These are phyloP conservation scores for Talaromyces sp. DNA, from an alignment of 2,329 filamentous ascomycete genomes.

Conservation along the genomic window DNA sequence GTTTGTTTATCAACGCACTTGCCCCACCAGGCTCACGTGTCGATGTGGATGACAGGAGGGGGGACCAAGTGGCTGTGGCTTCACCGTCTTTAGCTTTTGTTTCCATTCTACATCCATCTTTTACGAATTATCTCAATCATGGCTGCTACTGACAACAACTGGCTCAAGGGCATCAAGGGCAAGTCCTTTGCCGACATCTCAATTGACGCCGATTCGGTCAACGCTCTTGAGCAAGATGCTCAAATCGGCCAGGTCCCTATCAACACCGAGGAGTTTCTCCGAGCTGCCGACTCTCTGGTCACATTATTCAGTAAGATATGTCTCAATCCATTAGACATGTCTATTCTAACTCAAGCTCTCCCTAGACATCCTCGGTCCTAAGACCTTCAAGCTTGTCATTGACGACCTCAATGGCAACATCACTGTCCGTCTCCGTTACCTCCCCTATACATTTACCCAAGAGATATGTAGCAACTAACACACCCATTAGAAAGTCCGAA, in stretches of 20 bases:
- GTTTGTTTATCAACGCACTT: background rate
- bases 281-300: constrained; percentile 83
- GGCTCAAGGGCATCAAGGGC: constrained; percentile 80
- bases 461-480: constrained; percentile 11
- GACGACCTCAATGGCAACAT: constrained; percentile 88
- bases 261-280: constrained; percentile 82
- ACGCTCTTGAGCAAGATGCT: constrained; percentile 50
- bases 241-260: constrained; percentile 46
- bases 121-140: constrained; percentile 23
- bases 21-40: constrained; percentile 3
- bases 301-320: constrained; percentile 79
- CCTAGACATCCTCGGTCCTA: constrained; percentile 62
- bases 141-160: constrained; percentile 68
- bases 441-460: constrained; percentile 6
- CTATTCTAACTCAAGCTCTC: constrained; percentile 13
- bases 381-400: constrained; percentile 89
- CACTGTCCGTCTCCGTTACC: constrained; percentile 61
- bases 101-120: constrained; percentile 7
- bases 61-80: constrained; percentile 4
- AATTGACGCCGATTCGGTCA: constrained; percentile 70
- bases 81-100: constrained; percentile 9
- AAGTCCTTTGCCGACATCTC: constrained; percentile 80
- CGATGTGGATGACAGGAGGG: background rate
- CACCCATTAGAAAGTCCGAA: constrained; percentile 75
- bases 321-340: too few species aligned